Base-by-base conservation (phyloP, 2,329 filamentous ascomycete species). In the Cladobotryum protrusum region DNA sequence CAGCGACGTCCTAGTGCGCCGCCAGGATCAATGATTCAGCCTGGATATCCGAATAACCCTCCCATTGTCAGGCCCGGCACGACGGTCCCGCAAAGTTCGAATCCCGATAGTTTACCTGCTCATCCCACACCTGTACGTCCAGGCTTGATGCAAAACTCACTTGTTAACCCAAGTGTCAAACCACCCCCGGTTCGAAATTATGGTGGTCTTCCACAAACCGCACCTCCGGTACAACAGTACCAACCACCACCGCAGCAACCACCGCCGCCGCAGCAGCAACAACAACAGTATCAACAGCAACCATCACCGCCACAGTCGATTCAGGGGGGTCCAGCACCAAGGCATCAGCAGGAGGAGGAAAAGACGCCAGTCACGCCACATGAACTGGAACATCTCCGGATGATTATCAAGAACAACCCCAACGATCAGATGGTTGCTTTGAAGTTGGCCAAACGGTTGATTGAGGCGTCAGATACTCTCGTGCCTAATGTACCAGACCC, bases 401-500 rank as follows among this genome's bases (percentile, higher is more conserved):
- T 81, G 59, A 71, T 74, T 6, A 83, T 87, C 55, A 87, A 86
- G 63, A 74, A 73, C 20, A 87, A 90, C 53, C 82, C 90, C 0
- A 76, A 77, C 29, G 89, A 96, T 57, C 80, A 86, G 54, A 79
- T 78, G 43, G 78, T 82, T 3, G 85, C 87, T 13, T 73, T 99
- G 49, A 72, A 75, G 9, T 75, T 96, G 15, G 90, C 88, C 1
- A 92, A 91, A 70, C 89, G 86, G 59, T 73, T 96, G 5, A 83
- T 95, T 1, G 90, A 96, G 69, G 93, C 92, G 2, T 82, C 89
- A 1, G 83, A 84, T 12, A 81, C 87, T 5, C 77, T 99, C 1
- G 82, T 89, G 3, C 72, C 79, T 2, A 70, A 70, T 13, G 67
- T 83, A 9, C 74, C 79, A 0, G 87, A 89, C 57, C 85, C 90